Base-by-base conservation (phyloP, 192 early-diverging fungal genomes). In the Coemansia sp. region DNA sequence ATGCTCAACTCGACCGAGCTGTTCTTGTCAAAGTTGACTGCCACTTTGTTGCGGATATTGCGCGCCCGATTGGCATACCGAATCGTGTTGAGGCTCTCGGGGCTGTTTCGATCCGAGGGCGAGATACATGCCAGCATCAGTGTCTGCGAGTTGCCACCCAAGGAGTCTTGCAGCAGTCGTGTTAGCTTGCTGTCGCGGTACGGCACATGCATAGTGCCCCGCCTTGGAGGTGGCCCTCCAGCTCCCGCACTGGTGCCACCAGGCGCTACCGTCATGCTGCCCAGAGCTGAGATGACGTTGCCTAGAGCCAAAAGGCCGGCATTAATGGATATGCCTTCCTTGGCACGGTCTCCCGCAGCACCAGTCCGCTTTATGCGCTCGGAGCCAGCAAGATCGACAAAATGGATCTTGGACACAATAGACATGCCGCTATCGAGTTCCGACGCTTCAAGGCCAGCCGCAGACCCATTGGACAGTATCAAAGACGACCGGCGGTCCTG, bases 181-280 rank as follows among this genome's bases (percentile, higher is more conserved):
- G 98, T 99, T 12, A 99, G 86, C 76, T 99, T 99, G 33, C 93
- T 95, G 76, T 99, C 98, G 44, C 98, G 92, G 72, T 98, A 99
- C 0, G 98, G 98, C 9, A 99, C 88, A 69, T 98, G 95, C 7
- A 50, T 22, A 11, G 85, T 84, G 0, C 80, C 75, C 33, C 85
- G 85, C 49, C 87, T 80, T 15, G 86, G 41, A 3, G 62, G 62
- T 36, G 73, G 76, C n/a, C 16, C 27, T 1, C 34, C 31, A 22
- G 49, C 20, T 10, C 49, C 49, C 8, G 10, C n/a, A 3, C 20
- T 20, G 9, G 49, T 22, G 16, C 33, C 13, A 4, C 40, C 38
- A 13, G 13, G 41, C 5, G 64, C 61, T 57, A 27, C 43, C 5
- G 5, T 64, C 15, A 85, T 79, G 69, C 93, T 95, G 15, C 95